phyloP scores from a whole-genome alignment of 1,284 basidiomycete genomes.

The Mycena citricolor region DNA sequence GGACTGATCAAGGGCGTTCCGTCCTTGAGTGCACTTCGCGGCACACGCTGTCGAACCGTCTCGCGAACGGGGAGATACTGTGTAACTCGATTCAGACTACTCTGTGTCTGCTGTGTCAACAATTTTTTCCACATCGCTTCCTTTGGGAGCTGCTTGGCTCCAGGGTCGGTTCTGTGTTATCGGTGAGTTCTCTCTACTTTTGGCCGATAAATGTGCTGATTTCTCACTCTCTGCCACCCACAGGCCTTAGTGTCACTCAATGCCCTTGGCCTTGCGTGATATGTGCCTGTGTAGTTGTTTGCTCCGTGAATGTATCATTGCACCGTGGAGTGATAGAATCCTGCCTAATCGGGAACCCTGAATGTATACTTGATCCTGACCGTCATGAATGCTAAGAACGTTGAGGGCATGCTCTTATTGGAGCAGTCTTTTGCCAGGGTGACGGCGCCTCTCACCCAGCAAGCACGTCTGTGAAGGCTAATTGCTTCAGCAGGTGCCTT shows the following conservation, averaged over 20 bases:
- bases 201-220: conserved; percentile 50
- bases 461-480: conserved; percentile 21
- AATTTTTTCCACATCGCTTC: conserved; percentile 17
- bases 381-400: too few relatives aligned
- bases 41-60: conserved; percentile 12
- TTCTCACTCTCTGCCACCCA: too few relatives aligned
- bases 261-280: too few relatives aligned
- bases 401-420: conserved; percentile 81
- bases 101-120: conserved; percentile 15
- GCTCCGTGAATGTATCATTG: too few relatives aligned
- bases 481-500: conserved; percentile 69
- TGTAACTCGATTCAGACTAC: conserved; percentile 22
- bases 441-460: conserved; percentile 27
- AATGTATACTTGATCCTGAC: too few relatives aligned
- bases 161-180: too few relatives aligned
- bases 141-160: conserved; percentile 22
- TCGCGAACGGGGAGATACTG: conserved; percentile 2
- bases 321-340: too few relatives aligned
- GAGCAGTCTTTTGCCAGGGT: conserved; percentile 86
- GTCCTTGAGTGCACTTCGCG: conserved; percentile 21
- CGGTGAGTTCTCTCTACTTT: too few relatives aligned
- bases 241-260: too few relatives aligned
- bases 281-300: too few relatives aligned
- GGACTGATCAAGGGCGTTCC: conserved; percentile 3
- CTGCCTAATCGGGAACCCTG: too few relatives aligned